phyloP scores from a whole-genome alignment of 2,329 filamentous ascomycete species.

The Phyllosticta capitalensis region DNA sequence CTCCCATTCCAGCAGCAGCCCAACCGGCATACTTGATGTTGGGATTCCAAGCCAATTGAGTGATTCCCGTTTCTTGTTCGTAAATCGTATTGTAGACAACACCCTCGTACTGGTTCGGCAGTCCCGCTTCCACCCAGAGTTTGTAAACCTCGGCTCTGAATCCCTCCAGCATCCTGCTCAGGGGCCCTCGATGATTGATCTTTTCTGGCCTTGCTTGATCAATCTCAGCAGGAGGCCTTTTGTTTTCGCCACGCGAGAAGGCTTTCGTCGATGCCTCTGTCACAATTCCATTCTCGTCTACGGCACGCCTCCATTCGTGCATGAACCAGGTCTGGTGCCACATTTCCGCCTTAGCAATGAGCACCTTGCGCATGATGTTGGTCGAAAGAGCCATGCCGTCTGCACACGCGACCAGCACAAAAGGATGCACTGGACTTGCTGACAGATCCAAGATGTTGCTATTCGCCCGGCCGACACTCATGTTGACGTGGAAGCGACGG shows the following conservation, averaged over 20 bases:
- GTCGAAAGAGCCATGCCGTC: slow-evolving; percentile 42
- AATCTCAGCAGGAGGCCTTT: background rate
- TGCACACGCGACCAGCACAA: slow-evolving; percentile 42
- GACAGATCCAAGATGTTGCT: slow-evolving; percentile 34
- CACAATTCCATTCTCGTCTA: slow-evolving; percentile 1
- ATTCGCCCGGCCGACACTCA: slow-evolving; percentile 28
- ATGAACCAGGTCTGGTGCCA: slow-evolving; percentile 49
- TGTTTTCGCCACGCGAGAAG: slow-evolving; percentile 1
- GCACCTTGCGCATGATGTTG: slow-evolving; percentile 43
- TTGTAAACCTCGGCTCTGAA: slow-evolving; percentile 25
- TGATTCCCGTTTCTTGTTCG: slow-evolving; percentile 36
- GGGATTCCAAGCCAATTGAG: slow-evolving; percentile 42
- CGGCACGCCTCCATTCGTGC: slow-evolving; percentile 43
- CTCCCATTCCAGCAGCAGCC: slow-evolving; percentile 41
- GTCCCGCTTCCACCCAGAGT: slow-evolving; percentile 17
- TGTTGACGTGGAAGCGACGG: slow-evolving; percentile 42
- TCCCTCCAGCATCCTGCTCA: slow-evolving; percentile 33
- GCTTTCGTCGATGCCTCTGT: background rate
- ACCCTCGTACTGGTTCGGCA: slow-evolving; percentile 17
- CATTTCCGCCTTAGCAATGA: slow-evolving; percentile 41
- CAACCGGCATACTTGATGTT: slow-evolving; percentile 40
- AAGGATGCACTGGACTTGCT: slow-evolving; percentile 46
- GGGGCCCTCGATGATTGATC: slow-evolving; percentile 14
- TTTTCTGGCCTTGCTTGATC: background rate
- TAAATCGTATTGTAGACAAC: slow-evolving; percentile 32